Conservation (phyloP, 2,329 filamentous ascomycete species). For the Penicillium thymicola region DNA sequence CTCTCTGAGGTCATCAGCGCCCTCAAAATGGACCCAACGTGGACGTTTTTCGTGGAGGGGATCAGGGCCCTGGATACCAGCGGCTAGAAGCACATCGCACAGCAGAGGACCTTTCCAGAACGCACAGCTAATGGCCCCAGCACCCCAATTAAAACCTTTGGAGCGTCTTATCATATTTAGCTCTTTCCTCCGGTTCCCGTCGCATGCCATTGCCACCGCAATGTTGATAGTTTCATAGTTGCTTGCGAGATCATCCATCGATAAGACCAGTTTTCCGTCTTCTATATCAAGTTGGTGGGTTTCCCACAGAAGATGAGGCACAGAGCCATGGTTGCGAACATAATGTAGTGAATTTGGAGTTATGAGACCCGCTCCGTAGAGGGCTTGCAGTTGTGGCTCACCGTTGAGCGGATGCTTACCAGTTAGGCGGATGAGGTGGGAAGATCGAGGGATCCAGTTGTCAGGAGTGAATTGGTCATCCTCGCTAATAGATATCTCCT, state of each 20-base stretch:
- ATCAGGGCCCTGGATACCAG: background rate
- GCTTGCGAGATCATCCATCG: constrained; percentile 15
- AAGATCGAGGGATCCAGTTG: background rate
- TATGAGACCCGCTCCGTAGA: constrained; percentile 51
- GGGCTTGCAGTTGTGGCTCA: constrained; percentile 54
- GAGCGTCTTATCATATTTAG: background rate
- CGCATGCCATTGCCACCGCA: background rate
- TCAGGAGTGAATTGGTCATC: background rate
- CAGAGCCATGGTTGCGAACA: constrained; percentile 69
- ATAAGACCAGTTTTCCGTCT: constrained; percentile 50
- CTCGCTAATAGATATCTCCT: background rate
- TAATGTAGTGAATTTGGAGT: constrained; percentile 64
- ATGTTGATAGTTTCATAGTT: background rate
- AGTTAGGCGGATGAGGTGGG: background rate
- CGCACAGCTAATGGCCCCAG: background rate
- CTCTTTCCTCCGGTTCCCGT: background rate
- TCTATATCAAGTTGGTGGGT: constrained; percentile 48
- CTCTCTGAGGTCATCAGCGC: background rate
- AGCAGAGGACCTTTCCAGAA: background rate
- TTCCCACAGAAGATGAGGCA: constrained; percentile 52
- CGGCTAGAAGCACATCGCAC: background rate
- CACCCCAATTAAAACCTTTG: background rate
- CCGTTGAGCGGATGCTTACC: constrained; percentile 55
- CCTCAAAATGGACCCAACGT: background rate
- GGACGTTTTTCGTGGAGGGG: background rate